Base-by-base conservation (phyloP, 176 grass and related monocot species). In the Triticum timopheevii region DNA sequence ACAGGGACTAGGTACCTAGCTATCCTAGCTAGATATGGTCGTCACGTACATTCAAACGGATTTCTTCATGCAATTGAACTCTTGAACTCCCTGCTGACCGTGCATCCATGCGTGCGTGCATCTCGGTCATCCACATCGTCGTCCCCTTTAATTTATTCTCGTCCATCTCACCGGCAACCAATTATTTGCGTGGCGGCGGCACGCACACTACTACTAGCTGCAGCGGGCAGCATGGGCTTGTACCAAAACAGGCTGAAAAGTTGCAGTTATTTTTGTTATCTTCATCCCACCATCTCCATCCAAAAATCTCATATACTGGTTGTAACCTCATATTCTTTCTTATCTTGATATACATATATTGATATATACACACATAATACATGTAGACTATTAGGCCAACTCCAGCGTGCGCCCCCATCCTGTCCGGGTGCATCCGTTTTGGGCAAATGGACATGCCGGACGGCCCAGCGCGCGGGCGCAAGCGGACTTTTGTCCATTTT, bases 31-130 rank as follows among this genome's bases (percentile, higher is more conserved):
- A 20, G 52, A 56, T 20, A 5, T 2, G 23, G 66, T 84, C 75
- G 59, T 91, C 85, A 84, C 28, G 30, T 67, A 84, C 27, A 31
- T 61, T 82, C 85, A 79, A 84, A 49, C 85, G 24, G 45, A 2
- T 87, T 84, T 84, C 76, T 80, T 87, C 85, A 62, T 84, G 81
- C 34, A 80, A 83, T 76, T 79, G 84, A 83, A 79, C 20, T 80
- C 76, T 76, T 79, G 84, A 83, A 79, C 20, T 80, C 76, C 80
- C 13, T 69, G 65, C 65, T 69, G 65, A 69, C 31, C 16, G 30
- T 68, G 30, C 27, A 34, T 8, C 66, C 33, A 34, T 71, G 68
- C 69, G n/a, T 13, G 40, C 73, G 24, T 52, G 31, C 15, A 76
- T 61, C 61, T 34, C 9, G n/a, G 44, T 65, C 78, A 61, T 44